Conservation (phyloP, 768 basidiomycete genomes). For the Mycena amicta region DNA sequence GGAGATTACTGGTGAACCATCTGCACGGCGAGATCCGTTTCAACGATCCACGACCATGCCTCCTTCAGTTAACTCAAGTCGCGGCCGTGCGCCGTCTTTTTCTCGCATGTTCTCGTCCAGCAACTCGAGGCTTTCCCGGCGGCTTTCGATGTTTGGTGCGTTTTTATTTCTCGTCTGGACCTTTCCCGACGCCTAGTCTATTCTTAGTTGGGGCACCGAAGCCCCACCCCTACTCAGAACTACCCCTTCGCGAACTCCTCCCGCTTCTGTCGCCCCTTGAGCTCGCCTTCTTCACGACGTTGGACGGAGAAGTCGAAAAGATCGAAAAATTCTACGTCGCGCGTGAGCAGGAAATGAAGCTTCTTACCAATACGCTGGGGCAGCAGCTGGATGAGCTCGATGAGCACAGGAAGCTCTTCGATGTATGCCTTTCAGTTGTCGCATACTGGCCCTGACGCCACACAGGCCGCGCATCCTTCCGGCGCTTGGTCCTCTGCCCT, state of each 20-base stretch:
- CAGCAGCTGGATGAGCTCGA: slow-evolving; percentile 75
- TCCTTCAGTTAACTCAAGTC: neutral
- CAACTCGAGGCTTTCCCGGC: neutral
- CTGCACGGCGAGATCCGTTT: neutral
- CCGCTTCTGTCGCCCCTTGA: slow-evolving; percentile 62
- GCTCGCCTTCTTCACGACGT: slow-evolving; percentile 69
- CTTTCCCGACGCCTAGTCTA: no score
- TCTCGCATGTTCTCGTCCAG: slow-evolving; percentile 14
- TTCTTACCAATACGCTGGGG: slow-evolving; percentile 50
- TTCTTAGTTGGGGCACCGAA: slow-evolving; percentile 9
- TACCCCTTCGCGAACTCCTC: slow-evolving; percentile 51
- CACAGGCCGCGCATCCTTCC: slow-evolving; percentile 13
- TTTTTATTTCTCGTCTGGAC: no score
- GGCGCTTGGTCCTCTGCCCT: slow-evolving; percentile 4
- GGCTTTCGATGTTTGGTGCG: slow-evolving; percentile 13
- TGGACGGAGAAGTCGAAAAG: slow-evolving; percentile 83
- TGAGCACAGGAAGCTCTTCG: slow-evolving; percentile 62
- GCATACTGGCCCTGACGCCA: neutral
- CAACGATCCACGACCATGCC: neutral
- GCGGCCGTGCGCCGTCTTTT: slow-evolving; percentile 12
- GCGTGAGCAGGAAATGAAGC: slow-evolving; percentile 64
- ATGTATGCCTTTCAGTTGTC: slow-evolving; percentile 42
- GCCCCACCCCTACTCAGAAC: slow-evolving; percentile 31
- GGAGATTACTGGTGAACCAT: neutral
- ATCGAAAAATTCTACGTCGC: slow-evolving; percentile 82